Percentiles rank a stretch among this genome's conserved stretches.
Evolutionary conservation across 2,329 filamentous ascomycete genomes (phyloP).

Genomic region (Lasiodiplodia sp.): DNA sequence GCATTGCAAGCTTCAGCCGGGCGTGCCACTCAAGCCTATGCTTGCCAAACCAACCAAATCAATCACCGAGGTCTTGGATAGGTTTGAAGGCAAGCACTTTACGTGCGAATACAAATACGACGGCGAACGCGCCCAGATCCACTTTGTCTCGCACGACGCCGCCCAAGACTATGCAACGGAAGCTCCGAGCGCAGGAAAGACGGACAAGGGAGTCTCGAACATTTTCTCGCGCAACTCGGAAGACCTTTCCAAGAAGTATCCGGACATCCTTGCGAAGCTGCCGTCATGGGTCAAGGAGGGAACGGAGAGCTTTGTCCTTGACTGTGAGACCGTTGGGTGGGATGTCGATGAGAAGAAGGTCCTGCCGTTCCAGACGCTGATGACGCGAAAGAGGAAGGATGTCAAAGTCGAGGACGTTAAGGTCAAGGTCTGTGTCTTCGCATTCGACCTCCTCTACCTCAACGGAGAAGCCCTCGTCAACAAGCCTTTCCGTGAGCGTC

Average conservation of each 20-base stretch:
- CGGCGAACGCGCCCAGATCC: constrained; percentile 96
- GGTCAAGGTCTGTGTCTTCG: constrained; percentile 96
- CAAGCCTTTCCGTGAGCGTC: constrained; percentile 83
- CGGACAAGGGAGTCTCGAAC: constrained; percentile 77
- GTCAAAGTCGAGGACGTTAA: constrained; percentile 95
- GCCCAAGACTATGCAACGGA: constrained; percentile 69
- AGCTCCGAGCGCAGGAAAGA: constrained; percentile 68
- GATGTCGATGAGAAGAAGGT: constrained; percentile 95
- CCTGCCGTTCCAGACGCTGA: constrained; percentile 94
- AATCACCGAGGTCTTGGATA: constrained; percentile 95
- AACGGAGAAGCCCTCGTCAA: constrained; percentile 90
- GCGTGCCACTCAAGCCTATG: constrained; percentile 97
- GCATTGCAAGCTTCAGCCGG: constrained; percentile 88
- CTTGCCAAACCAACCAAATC: constrained; percentile 98
- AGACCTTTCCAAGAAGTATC: constrained; percentile 96
- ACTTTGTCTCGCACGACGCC: constrained; percentile 88
- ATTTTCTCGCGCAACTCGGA: constrained; percentile 99
- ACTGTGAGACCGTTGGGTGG: constrained; percentile 98
- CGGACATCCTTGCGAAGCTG: constrained; percentile 89
- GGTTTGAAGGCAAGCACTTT: constrained; percentile 93
- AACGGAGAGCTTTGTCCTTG: constrained; percentile 95
- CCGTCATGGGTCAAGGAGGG: constrained; percentile 87
- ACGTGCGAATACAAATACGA: constrained; percentile 99
- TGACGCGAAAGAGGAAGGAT: constrained; percentile 97
- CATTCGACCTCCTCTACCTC: constrained; percentile 91